These are phyloP conservation scores for Didymella exigua DNA, from an alignment of 2,329 filamentous ascomycete species.

Conservation along the genomic window DNA sequence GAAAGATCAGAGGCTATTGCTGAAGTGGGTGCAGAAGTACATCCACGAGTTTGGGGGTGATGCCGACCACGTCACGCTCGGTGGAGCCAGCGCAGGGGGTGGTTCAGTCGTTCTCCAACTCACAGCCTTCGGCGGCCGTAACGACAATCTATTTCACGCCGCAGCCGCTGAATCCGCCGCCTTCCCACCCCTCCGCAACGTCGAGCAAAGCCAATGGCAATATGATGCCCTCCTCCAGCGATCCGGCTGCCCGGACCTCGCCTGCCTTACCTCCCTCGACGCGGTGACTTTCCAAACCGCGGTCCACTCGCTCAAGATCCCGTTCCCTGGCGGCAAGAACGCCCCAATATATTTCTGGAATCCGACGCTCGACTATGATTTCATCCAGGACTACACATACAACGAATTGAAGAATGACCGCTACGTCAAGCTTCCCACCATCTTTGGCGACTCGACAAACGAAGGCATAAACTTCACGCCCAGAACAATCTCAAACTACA, in stretches of 20 bases:
- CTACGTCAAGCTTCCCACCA: conserved; percentile 50
- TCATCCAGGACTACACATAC: conserved; percentile 50
- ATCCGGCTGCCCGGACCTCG: conserved; percentile 46
- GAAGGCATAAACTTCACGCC: conserved; percentile 51
- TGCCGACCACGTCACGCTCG: conserved; percentile 46
- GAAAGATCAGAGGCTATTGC: conserved; percentile 45
- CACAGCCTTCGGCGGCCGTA: conserved; percentile 45
- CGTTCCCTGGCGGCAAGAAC: conserved; percentile 46
- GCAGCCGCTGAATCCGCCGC: conserved; percentile 43
- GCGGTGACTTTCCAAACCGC: conserved; percentile 48
- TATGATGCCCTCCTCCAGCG: conserved; percentile 47
- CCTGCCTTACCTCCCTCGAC: conserved; percentile 48
- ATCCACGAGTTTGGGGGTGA: conserved; percentile 49
- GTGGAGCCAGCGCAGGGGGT: conserved; percentile 50
- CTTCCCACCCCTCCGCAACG: conserved; percentile 49
- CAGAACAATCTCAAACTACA: conserved; percentile 40
- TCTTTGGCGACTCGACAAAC: conserved; percentile 54
- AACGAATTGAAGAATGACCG: conserved; percentile 44
- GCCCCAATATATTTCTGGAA: conserved; percentile 51
- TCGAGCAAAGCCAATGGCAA: conserved; percentile 50
- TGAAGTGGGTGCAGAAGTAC: conserved; percentile 47
- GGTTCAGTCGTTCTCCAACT: conserved; percentile 47
- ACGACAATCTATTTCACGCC: conserved; percentile 46
- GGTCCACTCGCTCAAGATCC: conserved; percentile 40
- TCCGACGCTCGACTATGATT: conserved; percentile 51